Evolutionary conservation across 176 grass and related monocot genomes (phyloP), one percentile per base, ranked within the genome.

Genomic region (Saccharum spontaneum): DNA sequence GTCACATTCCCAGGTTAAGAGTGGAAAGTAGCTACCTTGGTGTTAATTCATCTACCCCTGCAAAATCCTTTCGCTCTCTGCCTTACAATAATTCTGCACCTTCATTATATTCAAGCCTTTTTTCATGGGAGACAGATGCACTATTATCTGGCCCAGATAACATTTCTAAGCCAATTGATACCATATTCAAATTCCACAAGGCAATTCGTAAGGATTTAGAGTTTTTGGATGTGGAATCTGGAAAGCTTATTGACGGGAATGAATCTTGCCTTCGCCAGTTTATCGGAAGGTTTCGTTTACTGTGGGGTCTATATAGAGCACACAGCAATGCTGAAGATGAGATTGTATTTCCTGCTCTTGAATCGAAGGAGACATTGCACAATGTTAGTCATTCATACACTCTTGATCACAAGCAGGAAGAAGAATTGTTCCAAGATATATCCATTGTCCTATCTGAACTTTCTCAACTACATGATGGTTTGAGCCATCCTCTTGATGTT

Each of bases 251-350:
- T 50, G 86, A 91, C 44, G 90, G 77, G 76, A 49, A 97, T 69
- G 92, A 97, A 62, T 86, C 77, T 82, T 82, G 69, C 66, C 90
- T 93, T 83, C 77, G 85, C 26, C 82, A 93, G 48, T 97, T 97
- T 73, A 86, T 82, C 13, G 95, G 95, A 84, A 93, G 92, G 79
- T 97, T 97, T 87, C 89, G 79, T 69, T 71, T 97, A 82, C 90
- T 97, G 67, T 97, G 95, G 95, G 92, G 95, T 60, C 82, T 97
- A 70, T 94, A 97, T 84, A 92, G 89, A 86, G 95, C 95, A 30
- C 95, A 97, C 76, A 97, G 95, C 84, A 94, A 92, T 85, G 95
- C 95, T 49, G 95, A 97, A 82, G 95, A 97, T 88, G 85, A 91
- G 45, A 94, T 91, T 39, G 92, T 97, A 59, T 97, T 97, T 72